These are phyloP conservation scores for Colletotrichum brevisporum DNA, from an alignment of 2,329 filamentous ascomycete species.

Conservation along the genomic window DNA sequence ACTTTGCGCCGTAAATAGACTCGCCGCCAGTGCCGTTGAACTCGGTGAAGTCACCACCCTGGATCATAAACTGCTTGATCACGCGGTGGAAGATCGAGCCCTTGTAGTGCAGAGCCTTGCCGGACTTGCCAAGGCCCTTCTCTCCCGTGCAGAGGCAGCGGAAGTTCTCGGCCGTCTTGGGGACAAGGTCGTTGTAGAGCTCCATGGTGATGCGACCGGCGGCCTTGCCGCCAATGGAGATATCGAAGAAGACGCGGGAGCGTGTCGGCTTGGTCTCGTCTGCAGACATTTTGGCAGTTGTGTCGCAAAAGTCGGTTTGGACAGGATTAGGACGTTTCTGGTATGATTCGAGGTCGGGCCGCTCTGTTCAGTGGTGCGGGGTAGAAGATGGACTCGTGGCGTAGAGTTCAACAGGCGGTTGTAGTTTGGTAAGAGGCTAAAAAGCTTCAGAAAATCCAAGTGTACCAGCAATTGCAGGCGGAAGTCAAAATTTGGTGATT, in stretches of 20 bases:
- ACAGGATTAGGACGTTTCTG: neutral
- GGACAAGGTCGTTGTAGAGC: slow-evolving; percentile 82
- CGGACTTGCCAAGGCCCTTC: slow-evolving; percentile 85
- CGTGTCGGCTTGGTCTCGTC: slow-evolving; percentile 64
- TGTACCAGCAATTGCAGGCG: neutral
- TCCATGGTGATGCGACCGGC: slow-evolving; percentile 89
- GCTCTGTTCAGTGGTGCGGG: slow-evolving; percentile 33
- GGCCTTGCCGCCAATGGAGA: slow-evolving; percentile 81
- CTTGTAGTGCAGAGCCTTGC: slow-evolving; percentile 94
- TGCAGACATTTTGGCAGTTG: slow-evolving; percentile 28
- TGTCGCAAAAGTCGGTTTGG: neutral
- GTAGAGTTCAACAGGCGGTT: slow-evolving; percentile 13
- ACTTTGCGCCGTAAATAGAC: slow-evolving; percentile 97
- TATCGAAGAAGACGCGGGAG: slow-evolving; percentile 92
- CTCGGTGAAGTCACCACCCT: slow-evolving; percentile 96
- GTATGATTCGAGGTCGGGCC: slow-evolving; percentile 44
- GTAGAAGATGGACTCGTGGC: slow-evolving; percentile 4
- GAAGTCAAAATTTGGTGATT: neutral
- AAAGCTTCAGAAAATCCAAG: slow-evolving; percentile 9
- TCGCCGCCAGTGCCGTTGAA: slow-evolving; percentile 97
- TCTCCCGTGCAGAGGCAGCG: slow-evolving; percentile 94
- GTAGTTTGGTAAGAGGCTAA: slow-evolving; percentile 15
- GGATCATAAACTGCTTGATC: slow-evolving; percentile 99
- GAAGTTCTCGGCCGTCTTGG: slow-evolving; percentile 98
- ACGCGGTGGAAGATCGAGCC: slow-evolving; percentile 94